Conservation (phyloP, 2,329 filamentous ascomycete genomes). For the Drechslerella coelobrocha region DNA sequence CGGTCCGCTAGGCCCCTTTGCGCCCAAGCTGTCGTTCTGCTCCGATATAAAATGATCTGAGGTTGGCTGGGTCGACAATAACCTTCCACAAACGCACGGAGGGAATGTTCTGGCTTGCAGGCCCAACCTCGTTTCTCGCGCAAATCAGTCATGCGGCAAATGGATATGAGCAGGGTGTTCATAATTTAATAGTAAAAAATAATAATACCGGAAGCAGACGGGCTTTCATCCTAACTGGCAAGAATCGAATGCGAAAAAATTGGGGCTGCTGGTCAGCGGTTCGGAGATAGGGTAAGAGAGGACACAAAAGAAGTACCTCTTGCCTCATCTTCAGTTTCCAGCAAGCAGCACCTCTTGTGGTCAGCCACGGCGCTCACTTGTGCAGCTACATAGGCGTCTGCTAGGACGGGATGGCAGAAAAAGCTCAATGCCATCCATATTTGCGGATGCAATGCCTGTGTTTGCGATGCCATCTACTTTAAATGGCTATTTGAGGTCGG, state of each 20-base stretch:
- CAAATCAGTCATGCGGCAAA: constrained; percentile 20
- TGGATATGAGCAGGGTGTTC: constrained; percentile 33
- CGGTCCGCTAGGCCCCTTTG: background rate
- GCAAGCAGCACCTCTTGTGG: constrained; percentile 9
- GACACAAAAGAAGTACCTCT: constrained; percentile 7
- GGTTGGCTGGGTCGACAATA: background rate
- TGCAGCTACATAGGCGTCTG: constrained; percentile 22
- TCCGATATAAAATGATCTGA: background rate
- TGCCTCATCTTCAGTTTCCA: constrained; percentile 42
- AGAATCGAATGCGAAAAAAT: too few relatives aligned
- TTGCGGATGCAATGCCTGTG: background rate
- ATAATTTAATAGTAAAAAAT: constrained; percentile 18
- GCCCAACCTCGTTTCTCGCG: constrained; percentile 25
- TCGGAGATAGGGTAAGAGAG: constrained; percentile 24
- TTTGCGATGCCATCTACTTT: background rate
- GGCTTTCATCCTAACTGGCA: background rate
- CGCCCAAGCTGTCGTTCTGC: constrained; percentile 1
- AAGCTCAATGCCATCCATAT: background rate
- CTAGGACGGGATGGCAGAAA: constrained; percentile 18
- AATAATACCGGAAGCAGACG: constrained; percentile 47
- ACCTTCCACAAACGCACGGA: constrained; percentile 31
- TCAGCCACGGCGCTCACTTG: constrained; percentile 42
- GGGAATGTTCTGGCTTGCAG: constrained; percentile 29
- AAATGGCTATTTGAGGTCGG: constrained; percentile 2
- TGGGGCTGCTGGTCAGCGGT: constrained; percentile 6